Evolutionary conservation across 306 rosid species (phyloP).

Genomic region (Rubus idaeus): DNA sequence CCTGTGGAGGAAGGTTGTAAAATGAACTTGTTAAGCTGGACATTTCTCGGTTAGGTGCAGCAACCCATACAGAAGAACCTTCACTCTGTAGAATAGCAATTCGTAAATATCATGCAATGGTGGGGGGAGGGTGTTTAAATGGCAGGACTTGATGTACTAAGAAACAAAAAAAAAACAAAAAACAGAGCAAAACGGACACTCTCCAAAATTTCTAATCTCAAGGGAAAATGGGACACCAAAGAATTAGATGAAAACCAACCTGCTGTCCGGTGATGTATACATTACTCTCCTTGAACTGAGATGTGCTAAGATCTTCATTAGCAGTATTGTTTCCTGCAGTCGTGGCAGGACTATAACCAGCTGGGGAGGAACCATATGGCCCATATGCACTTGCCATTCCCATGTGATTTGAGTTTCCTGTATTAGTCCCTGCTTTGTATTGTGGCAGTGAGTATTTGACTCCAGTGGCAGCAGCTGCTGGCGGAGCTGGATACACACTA

Average conservation of each 20-base stretch:
- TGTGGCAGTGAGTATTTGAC: slow-evolving; percentile 88
- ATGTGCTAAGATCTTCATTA: slow-evolving; percentile 77
- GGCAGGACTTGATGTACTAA: background rate
- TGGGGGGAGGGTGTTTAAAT: background rate
- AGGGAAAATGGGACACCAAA: slow-evolving; percentile 22
- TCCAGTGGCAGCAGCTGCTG: slow-evolving; percentile 61
- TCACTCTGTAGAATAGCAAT: slow-evolving; percentile 61
- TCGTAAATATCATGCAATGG: slow-evolving; percentile 5
- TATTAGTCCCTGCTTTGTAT: slow-evolving; percentile 76
- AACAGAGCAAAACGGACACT: background rate
- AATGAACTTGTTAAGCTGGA: slow-evolving; percentile 72
- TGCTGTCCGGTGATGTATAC: slow-evolving; percentile 85
- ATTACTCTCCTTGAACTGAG: slow-evolving; percentile 86
- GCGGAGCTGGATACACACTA: slow-evolving; percentile 73
- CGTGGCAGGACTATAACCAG: slow-evolving; percentile 69
- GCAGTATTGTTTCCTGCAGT: slow-evolving; percentile 62
- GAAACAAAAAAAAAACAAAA: background rate
- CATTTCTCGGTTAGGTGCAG: slow-evolving; percentile 89
- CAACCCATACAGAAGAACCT: slow-evolving; percentile 91
- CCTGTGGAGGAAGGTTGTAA: slow-evolving; percentile 87
- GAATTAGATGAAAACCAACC: slow-evolving; percentile 48
- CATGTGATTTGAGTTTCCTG: slow-evolving; percentile 69
- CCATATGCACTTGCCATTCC: slow-evolving; percentile 82
- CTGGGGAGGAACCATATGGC: slow-evolving; percentile 74
- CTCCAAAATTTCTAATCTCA: slow-evolving; percentile 1